phyloP scores from a whole-genome alignment of 2,329 filamentous ascomycete species.

The Colletotrichum cereale region DNA sequence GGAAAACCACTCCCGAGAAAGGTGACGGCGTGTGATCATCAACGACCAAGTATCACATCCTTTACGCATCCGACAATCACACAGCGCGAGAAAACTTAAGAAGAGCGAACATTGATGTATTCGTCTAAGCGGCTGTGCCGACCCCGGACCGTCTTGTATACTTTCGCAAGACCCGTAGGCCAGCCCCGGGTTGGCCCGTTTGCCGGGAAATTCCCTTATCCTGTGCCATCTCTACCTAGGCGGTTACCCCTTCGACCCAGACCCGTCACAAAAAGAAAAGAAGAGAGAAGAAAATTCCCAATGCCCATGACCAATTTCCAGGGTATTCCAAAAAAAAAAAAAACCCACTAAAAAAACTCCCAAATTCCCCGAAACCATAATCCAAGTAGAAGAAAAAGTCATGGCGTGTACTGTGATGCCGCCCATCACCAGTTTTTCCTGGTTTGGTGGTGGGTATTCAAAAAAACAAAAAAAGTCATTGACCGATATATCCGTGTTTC shows the following conservation, averaged over 20 bases:
- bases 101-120: neutral
- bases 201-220: neutral
- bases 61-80: neutral
- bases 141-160: neutral
- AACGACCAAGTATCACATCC: neutral
- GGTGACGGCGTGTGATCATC: neutral
- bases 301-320: slow-evolving; percentile 5
- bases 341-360: neutral
- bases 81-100: neutral
- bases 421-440: slow-evolving; percentile 1
- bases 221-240: neutral
- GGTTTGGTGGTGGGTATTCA: slow-evolving; percentile 21
- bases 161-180: neutral
- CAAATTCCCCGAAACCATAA: neutral
- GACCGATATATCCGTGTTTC: slow-evolving; percentile 21
- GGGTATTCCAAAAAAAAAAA: slow-evolving; percentile 4
- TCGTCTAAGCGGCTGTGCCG: neutral
- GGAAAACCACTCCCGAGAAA: neutral
- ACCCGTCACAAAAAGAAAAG: neutral
- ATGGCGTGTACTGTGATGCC: slow-evolving; percentile 32
- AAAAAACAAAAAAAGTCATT: neutral
- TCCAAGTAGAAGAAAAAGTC: neutral
- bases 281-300: too few relatives aligned
- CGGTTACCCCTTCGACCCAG: too few relatives aligned
- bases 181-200: neutral